A percentile compares a stretch with the other conserved stretches of the same genome.
These are phyloP conservation scores for Zizania palustris DNA, from an alignment of 202 grass and related monocot species.

Conservation along the genomic window DNA sequence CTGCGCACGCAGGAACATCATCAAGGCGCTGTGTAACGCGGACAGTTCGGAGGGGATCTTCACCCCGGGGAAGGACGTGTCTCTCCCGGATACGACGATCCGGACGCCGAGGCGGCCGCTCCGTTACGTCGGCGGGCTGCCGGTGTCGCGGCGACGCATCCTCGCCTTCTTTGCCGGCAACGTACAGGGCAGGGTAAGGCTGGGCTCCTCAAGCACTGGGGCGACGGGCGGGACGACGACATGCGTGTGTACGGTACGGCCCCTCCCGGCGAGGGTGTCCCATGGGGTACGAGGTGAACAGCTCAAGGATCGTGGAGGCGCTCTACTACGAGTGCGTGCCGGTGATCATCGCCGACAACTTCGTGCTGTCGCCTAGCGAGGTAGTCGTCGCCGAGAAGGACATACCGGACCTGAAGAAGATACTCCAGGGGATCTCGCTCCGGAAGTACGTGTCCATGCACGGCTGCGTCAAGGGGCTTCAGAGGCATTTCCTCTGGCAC, in stretches of 20 bases:
- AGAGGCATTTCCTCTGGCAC: constrained; percentile 94
- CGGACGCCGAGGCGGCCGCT: constrained; percentile 59
- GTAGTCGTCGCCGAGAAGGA: constrained; percentile 87
- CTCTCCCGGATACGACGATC: constrained; percentile 83
- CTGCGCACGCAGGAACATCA: constrained; percentile 65
- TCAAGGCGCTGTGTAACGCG: constrained; percentile 90
- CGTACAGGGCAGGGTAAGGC: constrained; percentile 82
- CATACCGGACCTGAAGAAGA: constrained; percentile 77
- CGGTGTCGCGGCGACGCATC: constrained; percentile 62
- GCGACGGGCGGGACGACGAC: constrained; percentile 58
- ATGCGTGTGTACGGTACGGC: constrained; percentile 63
- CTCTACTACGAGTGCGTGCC: constrained; percentile 93
- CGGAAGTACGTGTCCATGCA: constrained; percentile 81
- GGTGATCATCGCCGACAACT: constrained; percentile 95
- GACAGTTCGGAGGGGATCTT: constrained; percentile 92
- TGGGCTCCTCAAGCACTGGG: constrained; percentile 72
- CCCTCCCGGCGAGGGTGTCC: constrained; percentile 68
- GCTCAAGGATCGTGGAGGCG: constrained; percentile 88
- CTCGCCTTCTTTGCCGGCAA: constrained; percentile 89
- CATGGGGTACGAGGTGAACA: constrained; percentile 97
- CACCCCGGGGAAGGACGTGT: constrained; percentile 66
- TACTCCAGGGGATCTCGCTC: constrained; percentile 72
- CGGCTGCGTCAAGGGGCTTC: constrained; percentile 70
- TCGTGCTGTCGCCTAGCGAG: constrained; percentile 78
- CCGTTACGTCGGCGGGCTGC: constrained; percentile 63